Evolutionary conservation across 2,329 filamentous ascomycete genomes (phyloP), one percentile per base, ranked within the genome.

Genomic region (Fusarium sp.): DNA sequence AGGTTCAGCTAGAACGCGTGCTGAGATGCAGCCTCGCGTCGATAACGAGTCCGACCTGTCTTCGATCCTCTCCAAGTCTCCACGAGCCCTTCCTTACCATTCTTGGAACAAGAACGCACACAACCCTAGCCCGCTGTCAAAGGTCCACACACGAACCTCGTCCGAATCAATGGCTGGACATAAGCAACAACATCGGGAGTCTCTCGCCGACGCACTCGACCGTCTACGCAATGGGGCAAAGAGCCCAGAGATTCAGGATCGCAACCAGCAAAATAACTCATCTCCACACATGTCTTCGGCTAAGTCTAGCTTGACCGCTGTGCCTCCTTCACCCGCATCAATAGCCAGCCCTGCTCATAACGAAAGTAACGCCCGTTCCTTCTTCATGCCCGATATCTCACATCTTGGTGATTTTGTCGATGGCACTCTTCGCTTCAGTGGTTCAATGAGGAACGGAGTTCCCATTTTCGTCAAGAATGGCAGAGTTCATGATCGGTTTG

Each of bases 341-440:
- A 64, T 79, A 41, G 68, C 71, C 6, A 80, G 75, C 56, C 78
- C 78, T 2, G 66, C 71, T 36, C 70, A 77, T 42, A 74, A 80
- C 63, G 74, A 80, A 63, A 80, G 81, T 21, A 84, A 84, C 21
- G 80, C 73, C 13, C 82, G 82, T 11, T 87, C 85, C 4, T 87
- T 87, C 71, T 83, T 85, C 72, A 76, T 87, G 72, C 85, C 85
- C 4, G 81, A 84, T 48, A 80, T 87, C 18, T 82, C 82, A 5
- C 82, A 87, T 60, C 80, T 87, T n/a, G 83, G 84, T 39, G 85
- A 87, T 71, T 86, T 87, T 64, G 82, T 87, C 9, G 85, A 85
- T 3, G 85, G 85, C 8, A 84, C 82, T 18, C 80, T 87, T 41
- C 81, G 80, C 58, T 84, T 86, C 63, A 84, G 77, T 58, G 81